phyloP scores from a whole-genome alignment of 306 rosid genomes.

The Pterocarpus santalinus region DNA sequence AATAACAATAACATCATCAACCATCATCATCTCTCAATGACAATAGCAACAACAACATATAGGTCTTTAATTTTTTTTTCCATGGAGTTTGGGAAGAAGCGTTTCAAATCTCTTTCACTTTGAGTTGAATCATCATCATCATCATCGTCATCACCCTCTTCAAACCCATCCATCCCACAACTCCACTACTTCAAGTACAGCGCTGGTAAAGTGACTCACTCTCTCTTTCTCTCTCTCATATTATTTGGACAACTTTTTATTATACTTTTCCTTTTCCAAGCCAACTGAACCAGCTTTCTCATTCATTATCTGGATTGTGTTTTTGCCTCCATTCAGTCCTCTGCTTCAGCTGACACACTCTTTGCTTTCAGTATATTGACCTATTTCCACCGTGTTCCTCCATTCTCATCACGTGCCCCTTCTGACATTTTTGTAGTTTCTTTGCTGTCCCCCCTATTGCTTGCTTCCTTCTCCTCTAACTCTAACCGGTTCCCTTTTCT shows the following conservation, averaged over 20 bases:
- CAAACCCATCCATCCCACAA: background rate
- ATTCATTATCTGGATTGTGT: constrained; percentile 49
- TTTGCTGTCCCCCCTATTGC: constrained; percentile 38
- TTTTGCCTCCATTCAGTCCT: constrained; percentile 53
- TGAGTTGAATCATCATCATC: constrained; percentile 48
- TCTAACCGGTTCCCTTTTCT: background rate
- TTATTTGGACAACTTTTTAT: constrained; percentile 44
- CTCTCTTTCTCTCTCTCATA: constrained; percentile 33
- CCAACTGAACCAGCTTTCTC: constrained; percentile 46
- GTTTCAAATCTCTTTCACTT: constrained; percentile 38
- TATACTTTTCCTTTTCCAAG: constrained; percentile 41
- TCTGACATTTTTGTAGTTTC: constrained; percentile 45
- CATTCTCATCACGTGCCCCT: constrained; percentile 54
- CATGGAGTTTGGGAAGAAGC: constrained; percentile 64
- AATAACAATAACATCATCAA: too few relatives aligned
- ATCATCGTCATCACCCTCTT: constrained; percentile 39
- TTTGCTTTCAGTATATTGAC: constrained; percentile 49
- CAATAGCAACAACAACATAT: constrained; percentile 45
- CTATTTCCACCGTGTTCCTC: constrained; percentile 43
- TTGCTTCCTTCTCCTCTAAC: background rate
- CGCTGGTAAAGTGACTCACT: constrained; percentile 37
- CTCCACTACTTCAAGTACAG: constrained; percentile 54
- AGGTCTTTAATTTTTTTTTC: constrained; percentile 57
- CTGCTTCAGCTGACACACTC: constrained; percentile 47
- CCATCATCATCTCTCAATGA: constrained; percentile 37